These are phyloP conservation scores for Darksidea phi DNA, from an alignment of 495 filamentous ascomycete genomes.

Conservation along the genomic window DNA sequence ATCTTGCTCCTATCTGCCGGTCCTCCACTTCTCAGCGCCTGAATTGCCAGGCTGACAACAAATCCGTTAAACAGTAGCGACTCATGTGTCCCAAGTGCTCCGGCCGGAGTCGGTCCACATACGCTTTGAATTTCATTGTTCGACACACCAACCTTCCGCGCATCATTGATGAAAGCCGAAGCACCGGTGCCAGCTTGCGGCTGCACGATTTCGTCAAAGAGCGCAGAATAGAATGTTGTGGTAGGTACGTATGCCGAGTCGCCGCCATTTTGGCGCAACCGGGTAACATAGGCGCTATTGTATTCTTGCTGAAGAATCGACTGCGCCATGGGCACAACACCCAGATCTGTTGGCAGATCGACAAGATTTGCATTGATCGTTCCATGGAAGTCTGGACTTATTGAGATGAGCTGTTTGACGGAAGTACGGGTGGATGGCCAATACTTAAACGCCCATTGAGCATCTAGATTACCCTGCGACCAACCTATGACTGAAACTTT, in stretches of 20 bases:
- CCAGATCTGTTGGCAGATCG: conserved; percentile 34
- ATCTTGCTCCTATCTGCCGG: conserved; percentile 42
- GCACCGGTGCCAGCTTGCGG: conserved; percentile 47
- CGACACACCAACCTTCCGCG: conserved; percentile 45
- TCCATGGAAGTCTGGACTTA: conserved; percentile 52
- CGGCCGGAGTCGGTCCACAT: conserved; percentile 43
- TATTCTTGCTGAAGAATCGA: conserved; percentile 49
- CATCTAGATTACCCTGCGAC: conserved; percentile 51
- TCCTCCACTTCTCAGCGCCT: conserved; percentile 48
- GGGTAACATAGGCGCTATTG: conserved; percentile 44
- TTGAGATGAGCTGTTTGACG: conserved; percentile 47
- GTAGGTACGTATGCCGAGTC: conserved; percentile 54
- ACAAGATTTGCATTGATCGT: conserved; percentile 41
- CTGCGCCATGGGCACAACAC: conserved; percentile 37
- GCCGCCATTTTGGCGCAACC: conserved; percentile 44
- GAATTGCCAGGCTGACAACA: conserved; percentile 46
- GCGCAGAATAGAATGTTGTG: conserved; percentile 48
- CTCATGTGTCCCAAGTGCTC: conserved; percentile 49
- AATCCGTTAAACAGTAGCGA: conserved; percentile 49
- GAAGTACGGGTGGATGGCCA: conserved; percentile 48
- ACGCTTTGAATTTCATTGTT: conserved; percentile 50
- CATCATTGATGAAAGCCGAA: conserved; percentile 46
- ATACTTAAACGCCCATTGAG: conserved; percentile 56
- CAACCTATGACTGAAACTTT: conserved; percentile 49
- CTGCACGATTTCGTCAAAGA: conserved; percentile 50